Percentiles rank a stretch among this genome's conserved stretches.
Conservation (phyloP, 257 asterid species). For the Capsicum chinense region DNA sequence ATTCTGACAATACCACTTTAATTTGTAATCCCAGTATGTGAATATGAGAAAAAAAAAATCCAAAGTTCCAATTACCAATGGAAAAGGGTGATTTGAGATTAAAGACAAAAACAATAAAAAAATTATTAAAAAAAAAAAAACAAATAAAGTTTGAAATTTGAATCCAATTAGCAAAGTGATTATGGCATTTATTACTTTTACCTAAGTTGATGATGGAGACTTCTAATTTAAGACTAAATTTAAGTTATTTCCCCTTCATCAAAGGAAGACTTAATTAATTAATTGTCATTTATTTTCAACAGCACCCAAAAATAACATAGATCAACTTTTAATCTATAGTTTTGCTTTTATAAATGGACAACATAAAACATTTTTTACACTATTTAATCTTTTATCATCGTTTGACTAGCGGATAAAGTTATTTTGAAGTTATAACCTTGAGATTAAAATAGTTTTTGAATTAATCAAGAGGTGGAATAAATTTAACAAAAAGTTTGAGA, state of each 20-base stretch:
- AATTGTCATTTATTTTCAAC: neutral
- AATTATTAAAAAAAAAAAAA: neutral
- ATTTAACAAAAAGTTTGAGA: too few species aligned
- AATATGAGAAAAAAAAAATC: neutral
- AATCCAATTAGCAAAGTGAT: neutral
- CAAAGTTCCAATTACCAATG: constrained; percentile 23
- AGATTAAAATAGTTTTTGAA: too few species aligned
- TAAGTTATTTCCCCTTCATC: constrained; percentile 7
- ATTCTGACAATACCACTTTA: neutral
- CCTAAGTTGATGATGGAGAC: neutral
- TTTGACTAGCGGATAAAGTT: too few species aligned
- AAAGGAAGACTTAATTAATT: constrained; percentile 18
- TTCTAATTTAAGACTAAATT: neutral
- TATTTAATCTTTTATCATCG: too few species aligned
- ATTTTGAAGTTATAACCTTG: too few species aligned
- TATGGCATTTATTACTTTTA: neutral
- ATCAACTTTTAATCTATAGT: too few species aligned
- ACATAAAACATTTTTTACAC: too few species aligned
- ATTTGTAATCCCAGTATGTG: constrained; percentile 10
- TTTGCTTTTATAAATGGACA: too few species aligned
- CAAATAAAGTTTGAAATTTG: constrained; percentile 2
- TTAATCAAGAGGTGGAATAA: too few species aligned
- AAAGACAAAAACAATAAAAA: neutral
- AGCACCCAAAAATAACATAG: neutral
- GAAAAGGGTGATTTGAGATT: neutral